These are phyloP conservation scores for Porphyrellus cyaneotinctus DNA, from an alignment of 768 basidiomycete species.

Conservation along the genomic window DNA sequence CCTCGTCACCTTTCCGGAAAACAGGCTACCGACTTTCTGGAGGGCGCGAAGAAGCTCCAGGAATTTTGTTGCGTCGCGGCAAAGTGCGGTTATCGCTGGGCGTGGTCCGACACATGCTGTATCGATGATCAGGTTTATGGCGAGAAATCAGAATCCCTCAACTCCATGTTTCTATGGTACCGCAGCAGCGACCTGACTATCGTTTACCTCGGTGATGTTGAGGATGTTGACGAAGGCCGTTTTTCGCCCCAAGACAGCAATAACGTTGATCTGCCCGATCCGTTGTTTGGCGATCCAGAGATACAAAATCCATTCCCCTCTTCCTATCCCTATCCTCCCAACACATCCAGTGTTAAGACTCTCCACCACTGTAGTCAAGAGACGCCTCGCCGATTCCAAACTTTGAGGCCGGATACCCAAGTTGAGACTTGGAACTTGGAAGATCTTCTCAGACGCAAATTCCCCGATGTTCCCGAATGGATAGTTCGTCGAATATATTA, in stretches of 20 bases:
- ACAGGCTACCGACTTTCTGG: background rate
- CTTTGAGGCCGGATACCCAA: slow-evolving; percentile 19
- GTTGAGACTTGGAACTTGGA: slow-evolving; percentile 14
- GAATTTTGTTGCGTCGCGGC: slow-evolving; percentile 28
- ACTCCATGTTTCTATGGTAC: slow-evolving; percentile 31
- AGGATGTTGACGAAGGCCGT: slow-evolving; percentile 19
- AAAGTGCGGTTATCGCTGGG: slow-evolving; percentile 31
- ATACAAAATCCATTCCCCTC: slow-evolving; percentile 12
- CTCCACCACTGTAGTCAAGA: slow-evolving; percentile 4
- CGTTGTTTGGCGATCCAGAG: slow-evolving; percentile 19
- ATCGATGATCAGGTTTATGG: slow-evolving; percentile 24
- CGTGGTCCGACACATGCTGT: slow-evolving; percentile 29
- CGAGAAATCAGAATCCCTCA: slow-evolving; percentile 28
- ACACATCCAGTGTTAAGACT: background rate
- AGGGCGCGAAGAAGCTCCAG: slow-evolving; percentile 18
- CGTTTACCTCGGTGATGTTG: slow-evolving; percentile 28
- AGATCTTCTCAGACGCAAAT: slow-evolving; percentile 6
- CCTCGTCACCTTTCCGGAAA: background rate
- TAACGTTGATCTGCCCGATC: background rate
- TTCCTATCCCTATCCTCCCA: background rate
- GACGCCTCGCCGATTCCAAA: slow-evolving; percentile 1
- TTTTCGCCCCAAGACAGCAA: background rate
- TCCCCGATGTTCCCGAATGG: background rate
- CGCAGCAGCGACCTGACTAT: slow-evolving; percentile 23
- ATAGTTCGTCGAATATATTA: slow-evolving; percentile 2